Base-by-base conservation (phyloP, 805 yeast species). In the Cyberlindnera xishuangbannaensis region DNA sequence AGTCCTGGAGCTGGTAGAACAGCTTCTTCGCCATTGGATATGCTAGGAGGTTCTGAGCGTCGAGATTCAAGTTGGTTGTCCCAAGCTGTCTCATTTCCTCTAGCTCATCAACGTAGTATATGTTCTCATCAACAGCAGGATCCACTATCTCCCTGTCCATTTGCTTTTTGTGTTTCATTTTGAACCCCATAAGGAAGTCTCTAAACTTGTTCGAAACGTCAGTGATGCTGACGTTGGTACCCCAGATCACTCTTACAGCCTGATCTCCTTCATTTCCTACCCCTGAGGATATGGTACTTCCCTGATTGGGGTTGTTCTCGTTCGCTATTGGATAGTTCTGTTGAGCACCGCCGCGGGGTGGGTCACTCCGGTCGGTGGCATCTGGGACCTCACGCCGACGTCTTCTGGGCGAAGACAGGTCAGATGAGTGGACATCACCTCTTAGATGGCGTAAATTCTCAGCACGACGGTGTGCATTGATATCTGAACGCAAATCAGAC, bases 231-330 rank as follows among this genome's bases (percentile, higher is more conserved):
- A 92, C 95, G 53, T 90, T 87, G 1, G 98, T 92, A 60, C 98
- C 98, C 98, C 98, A 92, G 51, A 92, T 90, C 34, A 92, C 95
- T 50, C 94, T 73, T 16, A 78, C 76, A 1, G 95, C 95, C 44
- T 83, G 95, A 33, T 73, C 75, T 16, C 64, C 57, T 7, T 51
- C 51, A 13, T 58, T 58, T 13, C 50, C 56, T 3, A 28, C 20
- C 2, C 18, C 31, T 2, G 49, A 43, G 4, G 48, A 37, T 7
- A 48, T 35, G 1, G 48, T 48, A 16, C 43, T 36, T n/a, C n/a
- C n/a, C n/a, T n/a, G n/a, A 12, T 20, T 20, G 11, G 23, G 23
- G 23, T 9, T 12, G 11, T 20, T 9, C 23, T 9, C 9, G 12
- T 20, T 20, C n/a, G n/a, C n/a, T n/a, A n/a, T n/a, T n/a, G n/a